Evolutionary conservation across 768 basidiomycete genomes (phyloP).

Genomic region (Macrocybe gigantea): DNA sequence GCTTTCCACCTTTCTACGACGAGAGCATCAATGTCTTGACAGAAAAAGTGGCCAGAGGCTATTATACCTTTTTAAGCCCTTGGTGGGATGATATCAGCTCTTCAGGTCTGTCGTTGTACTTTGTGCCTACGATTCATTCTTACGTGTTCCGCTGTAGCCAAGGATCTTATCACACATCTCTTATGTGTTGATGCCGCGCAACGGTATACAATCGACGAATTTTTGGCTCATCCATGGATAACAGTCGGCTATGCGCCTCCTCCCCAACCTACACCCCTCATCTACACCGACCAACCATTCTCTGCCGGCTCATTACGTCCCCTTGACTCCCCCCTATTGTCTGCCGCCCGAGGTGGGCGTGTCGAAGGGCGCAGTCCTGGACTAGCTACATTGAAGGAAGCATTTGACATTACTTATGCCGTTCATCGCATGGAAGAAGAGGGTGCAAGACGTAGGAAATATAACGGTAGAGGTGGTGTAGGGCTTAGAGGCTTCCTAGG

Average conservation of each 20-base stretch:
- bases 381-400: constrained; percentile 89
- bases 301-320: constrained; percentile 31
- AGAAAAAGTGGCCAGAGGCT: constrained; percentile 95
- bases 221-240: constrained; percentile 95
- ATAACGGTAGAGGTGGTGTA: constrained; percentile 72
- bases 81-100: constrained; percentile 98
- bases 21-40: constrained; percentile 98
- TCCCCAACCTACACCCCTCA: constrained; percentile 59
- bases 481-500: constrained; percentile 74
- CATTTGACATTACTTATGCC: constrained; percentile 98
- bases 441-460: constrained; percentile 79
- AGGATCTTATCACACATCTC: constrained; percentile 91
- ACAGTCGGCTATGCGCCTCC: constrained; percentile 59
- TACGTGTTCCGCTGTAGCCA: constrained; percentile 48
- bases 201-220: constrained; percentile 97
- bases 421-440: constrained; percentile 99
- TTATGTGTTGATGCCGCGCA: constrained; percentile 94
- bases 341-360: constrained; percentile 68
- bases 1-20: constrained; percentile 98
- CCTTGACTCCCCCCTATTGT: constrained; percentile 88
- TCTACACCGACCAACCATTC: constrained; percentile 33
- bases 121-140: background rate
- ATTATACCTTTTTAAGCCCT: constrained; percentile 97
- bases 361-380: constrained; percentile 88
- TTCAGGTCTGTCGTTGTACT: constrained; percentile 46